Evolutionary conservation across 2,329 filamentous ascomycete species (phyloP), one percentile per base, ranked within the genome.

Genomic region (Nemania sp.): DNA sequence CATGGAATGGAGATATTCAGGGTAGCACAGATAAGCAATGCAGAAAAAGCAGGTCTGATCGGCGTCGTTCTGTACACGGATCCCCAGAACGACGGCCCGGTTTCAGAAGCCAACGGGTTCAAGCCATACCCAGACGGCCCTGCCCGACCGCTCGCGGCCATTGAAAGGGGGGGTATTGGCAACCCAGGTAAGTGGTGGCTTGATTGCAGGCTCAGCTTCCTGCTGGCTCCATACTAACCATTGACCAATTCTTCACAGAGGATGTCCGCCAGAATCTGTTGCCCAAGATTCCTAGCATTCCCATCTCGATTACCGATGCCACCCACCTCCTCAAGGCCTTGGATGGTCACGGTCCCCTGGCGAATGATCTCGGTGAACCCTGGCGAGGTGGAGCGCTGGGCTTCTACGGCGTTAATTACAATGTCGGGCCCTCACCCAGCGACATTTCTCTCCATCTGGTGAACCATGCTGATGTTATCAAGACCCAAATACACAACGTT

Each of bases 101-200:
- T 49, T 14, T 42, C 47, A 22, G 47, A 49, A 22, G 22, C 36
- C 5, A 49, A 49, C 17, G 47, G 47, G 14, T 49, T 31, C 36
- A 49, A 41, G 47, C 36, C 47, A 2, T 49, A 42, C n/a, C 47
- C 47, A 11, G 36, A 22, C 20, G 47, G 47, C 11, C 34, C 36
- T 14, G 47, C 47, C 11, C 6, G 47, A 40, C 47, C 36, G 8
- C 47, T 49, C 20, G 22, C 14, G 24, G 36, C 23, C 24, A 49
- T 49, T 26, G 47, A 49, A 42, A 42, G 47, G 20, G 47, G 47
- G 22, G 22, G 14, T 15, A 20, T 49, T 5, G 47, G 47, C 26
- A 49, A 49, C 39, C 26, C 39, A n/a, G 47, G 47, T 49, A 49
- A 31, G 47, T 47, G n/a, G n/a, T n/a, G n/a, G n/a, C n/a, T n/a